Conservation (phyloP, 1,284 basidiomycete genomes). For the Ustilago curta region DNA sequence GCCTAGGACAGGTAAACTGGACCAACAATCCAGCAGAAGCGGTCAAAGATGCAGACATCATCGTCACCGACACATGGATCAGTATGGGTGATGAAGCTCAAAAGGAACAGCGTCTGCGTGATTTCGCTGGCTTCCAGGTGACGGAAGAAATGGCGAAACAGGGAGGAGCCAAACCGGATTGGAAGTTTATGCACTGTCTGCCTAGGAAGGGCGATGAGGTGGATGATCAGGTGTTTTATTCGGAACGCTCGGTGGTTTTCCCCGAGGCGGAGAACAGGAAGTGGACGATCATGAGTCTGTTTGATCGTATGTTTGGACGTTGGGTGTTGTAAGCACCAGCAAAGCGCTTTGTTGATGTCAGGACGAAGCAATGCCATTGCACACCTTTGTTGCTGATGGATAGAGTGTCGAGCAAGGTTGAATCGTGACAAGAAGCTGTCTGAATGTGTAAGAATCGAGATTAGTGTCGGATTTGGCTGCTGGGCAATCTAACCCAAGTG, state of each 20-base stretch:
- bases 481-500: too few species aligned
- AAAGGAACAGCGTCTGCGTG: slow-evolving; percentile 85
- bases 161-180: slow-evolving; percentile 85
- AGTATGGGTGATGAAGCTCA: slow-evolving; percentile 99
- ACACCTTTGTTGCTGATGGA: background rate
- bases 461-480: too few species aligned
- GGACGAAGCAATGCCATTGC: background rate
- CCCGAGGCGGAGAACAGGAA: slow-evolving; percentile 69
- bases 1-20: slow-evolving; percentile 76
- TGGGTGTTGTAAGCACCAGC: slow-evolving; percentile 52
- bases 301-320: slow-evolving; percentile 64
- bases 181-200: slow-evolving; percentile 97
- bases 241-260: slow-evolving; percentile 66
- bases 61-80: slow-evolving; percentile 81
- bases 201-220: slow-evolving; percentile 91
- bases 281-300: slow-evolving; percentile 69
- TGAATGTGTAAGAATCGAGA: too few species aligned
- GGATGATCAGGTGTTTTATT: slow-evolving; percentile 68
- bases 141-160: slow-evolving; percentile 76
- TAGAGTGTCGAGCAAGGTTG: too few species aligned
- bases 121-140: slow-evolving; percentile 93
- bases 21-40: slow-evolving; percentile 84
- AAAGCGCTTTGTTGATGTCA: too few species aligned
- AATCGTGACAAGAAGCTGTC: too few species aligned
- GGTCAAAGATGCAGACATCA: slow-evolving; percentile 87